These are phyloP conservation scores for Penicillium thymicola DNA, from an alignment of 2,329 filamentous ascomycete species.

Conservation along the genomic window DNA sequence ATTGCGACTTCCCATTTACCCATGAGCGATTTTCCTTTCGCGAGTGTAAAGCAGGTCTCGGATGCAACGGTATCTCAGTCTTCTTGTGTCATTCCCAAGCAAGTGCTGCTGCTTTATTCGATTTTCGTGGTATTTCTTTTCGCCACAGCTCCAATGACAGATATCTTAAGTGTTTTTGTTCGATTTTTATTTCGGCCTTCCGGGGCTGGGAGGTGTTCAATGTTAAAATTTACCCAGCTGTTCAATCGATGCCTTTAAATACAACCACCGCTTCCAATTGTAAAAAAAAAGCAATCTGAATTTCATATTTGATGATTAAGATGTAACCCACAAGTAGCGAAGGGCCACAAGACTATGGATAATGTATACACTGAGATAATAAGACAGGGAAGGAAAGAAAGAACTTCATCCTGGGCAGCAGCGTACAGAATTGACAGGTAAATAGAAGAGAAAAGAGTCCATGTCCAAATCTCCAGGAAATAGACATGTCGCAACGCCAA, in stretches of 20 bases:
- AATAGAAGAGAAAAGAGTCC: not conserved
- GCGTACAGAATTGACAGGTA: not conserved
- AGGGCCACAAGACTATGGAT: slow-evolving; percentile 4
- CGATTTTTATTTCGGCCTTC: not conserved
- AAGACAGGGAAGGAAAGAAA: slow-evolving; percentile 1
- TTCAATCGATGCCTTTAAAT: not conserved
- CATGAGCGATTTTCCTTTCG: slow-evolving; percentile 3
- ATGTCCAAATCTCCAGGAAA: not conserved
- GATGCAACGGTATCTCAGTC: not conserved
- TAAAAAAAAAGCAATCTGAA: not conserved
- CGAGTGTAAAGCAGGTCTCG: not conserved
- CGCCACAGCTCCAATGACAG: not conserved
- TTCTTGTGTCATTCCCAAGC: not conserved
- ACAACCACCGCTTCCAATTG: not conserved
- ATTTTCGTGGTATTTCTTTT: not conserved
- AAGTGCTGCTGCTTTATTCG: not conserved
- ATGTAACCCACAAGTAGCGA: not conserved
- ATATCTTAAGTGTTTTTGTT: not conserved
- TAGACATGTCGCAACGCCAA: not conserved
- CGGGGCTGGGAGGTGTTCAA: too few relatives aligned
- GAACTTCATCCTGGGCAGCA: not conserved
- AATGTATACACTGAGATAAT: slow-evolving; percentile 3
- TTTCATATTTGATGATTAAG: not conserved
- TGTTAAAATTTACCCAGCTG: not conserved
- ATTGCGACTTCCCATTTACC: not conserved